Evolutionary conservation across 495 filamentous ascomycete genomes (phyloP).

Genomic region (Aspergillus sparsus): DNA sequence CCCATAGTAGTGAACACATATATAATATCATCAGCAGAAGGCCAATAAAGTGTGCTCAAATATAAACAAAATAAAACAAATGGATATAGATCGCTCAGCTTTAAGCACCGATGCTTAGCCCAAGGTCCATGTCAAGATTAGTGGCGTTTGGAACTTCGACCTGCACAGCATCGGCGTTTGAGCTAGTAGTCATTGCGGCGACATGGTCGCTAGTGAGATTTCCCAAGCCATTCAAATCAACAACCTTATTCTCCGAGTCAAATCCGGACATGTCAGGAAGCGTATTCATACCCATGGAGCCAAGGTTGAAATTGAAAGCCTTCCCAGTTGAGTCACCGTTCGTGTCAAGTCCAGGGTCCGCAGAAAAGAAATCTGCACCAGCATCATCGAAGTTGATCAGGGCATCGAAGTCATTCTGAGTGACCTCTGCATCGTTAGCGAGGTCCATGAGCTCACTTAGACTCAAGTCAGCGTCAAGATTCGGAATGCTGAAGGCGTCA

Average conservation of each 20-base stretch:
- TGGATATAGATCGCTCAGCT: slow-evolving; percentile 6
- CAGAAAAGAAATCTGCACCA: slow-evolving; percentile 40
- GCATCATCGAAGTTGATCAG: slow-evolving; percentile 52
- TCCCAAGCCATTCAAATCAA: slow-evolving; percentile 30
- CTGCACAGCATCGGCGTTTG: slow-evolving; percentile 16
- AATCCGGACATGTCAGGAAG: slow-evolving; percentile 34
- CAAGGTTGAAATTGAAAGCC: slow-evolving; percentile 28
- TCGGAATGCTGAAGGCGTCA: slow-evolving; percentile 40
- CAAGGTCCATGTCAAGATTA: slow-evolving; percentile 38
- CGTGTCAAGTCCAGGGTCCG: slow-evolving; percentile 29
- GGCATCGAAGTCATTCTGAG: slow-evolving; percentile 52
- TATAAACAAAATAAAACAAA: slow-evolving; percentile 7
- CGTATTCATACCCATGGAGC: slow-evolving; percentile 28
- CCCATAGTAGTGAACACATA: slow-evolving; percentile 9
- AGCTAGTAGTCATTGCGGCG: slow-evolving; percentile 12
- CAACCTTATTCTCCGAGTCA: slow-evolving; percentile 33
- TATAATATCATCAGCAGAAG: slow-evolving; percentile 8
- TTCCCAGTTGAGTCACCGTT: slow-evolving; percentile 16
- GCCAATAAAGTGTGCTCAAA: slow-evolving; percentile 10
- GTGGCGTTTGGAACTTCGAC: slow-evolving; percentile 21
- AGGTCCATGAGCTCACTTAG: slow-evolving; percentile 49
- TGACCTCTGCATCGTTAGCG: slow-evolving; percentile 52
- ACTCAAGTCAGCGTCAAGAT: slow-evolving; percentile 41
- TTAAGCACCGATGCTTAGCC: slow-evolving; percentile 29
- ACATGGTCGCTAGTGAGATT: slow-evolving; percentile 12